Conservation (phyloP, 2,329 filamentous ascomycete genomes). For the Exophiala aquamarina region DNA sequence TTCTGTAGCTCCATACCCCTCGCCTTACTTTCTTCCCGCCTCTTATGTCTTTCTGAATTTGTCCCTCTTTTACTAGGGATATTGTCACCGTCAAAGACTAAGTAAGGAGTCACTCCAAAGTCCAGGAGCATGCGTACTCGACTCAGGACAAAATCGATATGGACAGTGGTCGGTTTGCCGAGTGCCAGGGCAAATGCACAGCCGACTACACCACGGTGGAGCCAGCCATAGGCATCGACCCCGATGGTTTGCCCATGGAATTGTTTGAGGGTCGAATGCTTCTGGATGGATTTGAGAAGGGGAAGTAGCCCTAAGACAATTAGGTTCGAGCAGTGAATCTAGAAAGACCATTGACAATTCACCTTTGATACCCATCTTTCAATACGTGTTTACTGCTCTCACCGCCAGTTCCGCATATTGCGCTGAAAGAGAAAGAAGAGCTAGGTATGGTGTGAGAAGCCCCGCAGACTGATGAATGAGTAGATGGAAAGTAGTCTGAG, state of each 20-base stretch:
- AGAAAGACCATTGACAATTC: constrained; percentile 9
- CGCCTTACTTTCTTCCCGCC: constrained; percentile 73
- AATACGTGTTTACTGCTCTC: constrained; percentile 2
- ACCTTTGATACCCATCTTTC: constrained; percentile 49
- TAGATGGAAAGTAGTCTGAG: too few species aligned
- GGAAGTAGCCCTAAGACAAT: constrained; percentile 70
- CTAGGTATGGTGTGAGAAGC: too few species aligned
- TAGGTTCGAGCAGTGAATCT: background rate
- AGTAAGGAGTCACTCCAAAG: constrained; percentile 89
- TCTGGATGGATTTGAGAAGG: constrained; percentile 94
- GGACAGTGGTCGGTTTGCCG: constrained; percentile 85
- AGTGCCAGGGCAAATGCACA: constrained; percentile 90
- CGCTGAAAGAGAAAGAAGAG: too few species aligned
- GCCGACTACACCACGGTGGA: constrained; percentile 86
- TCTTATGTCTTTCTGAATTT: constrained; percentile 72
- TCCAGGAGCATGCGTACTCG: constrained; percentile 92
- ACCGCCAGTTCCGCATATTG: constrained; percentile 21
- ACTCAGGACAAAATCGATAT: constrained; percentile 85
- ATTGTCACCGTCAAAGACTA: constrained; percentile 95
- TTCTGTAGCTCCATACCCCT: constrained; percentile 75
- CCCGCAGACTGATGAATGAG: too few species aligned
- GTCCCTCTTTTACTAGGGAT: constrained; percentile 90
- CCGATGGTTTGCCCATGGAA: constrained; percentile 85
- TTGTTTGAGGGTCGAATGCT: constrained; percentile 80
- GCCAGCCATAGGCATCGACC: constrained; percentile 98